Base-by-base conservation (phyloP, 1,284 basidiomycete genomes). In the Fomes fomentarius region DNA sequence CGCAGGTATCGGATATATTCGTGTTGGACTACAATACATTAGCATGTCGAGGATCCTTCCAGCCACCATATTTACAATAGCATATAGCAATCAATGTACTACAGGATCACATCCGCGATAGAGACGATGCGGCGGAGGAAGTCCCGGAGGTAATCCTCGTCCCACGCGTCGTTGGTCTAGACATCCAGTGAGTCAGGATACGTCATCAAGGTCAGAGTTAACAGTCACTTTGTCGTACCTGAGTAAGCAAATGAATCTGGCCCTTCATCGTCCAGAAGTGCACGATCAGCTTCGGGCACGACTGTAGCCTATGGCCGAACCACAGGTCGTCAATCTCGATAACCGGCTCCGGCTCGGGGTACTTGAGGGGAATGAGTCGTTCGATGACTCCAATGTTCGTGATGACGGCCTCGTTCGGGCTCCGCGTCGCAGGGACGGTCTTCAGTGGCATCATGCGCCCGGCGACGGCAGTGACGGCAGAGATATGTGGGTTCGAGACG, bases 401-500 rank as follows among this genome's bases (percentile, higher is more conserved):
- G 17, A 22, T 22, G 38, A 17, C 21, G 17, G 17, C 19, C 35
- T 38, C 35, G 35, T 38, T 38, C 8, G 35, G 35, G 19, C n/a
- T 38, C 12, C 15, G 38, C n/a, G 38, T 21, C 12, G 7, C 35
- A 6, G 38, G 38, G 7, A 22, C 38, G 17, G 38, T 40, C 38
- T 21, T 40, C 10, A 17, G 38, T 14, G 38, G 38, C 17, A 17
- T 40, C 17, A 40, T 17, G 38, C 38, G 38, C 19, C 17, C 38
- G 4, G 38, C 45, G 31, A 47, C 15, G 30, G 45, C 15, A 15
- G 45, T 47, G 45, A 47, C 21, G 25, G 22, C 30, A 21, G 45
- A 30, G 12, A 47, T 25, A n/a, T 47, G 45, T 6, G 45, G 45
- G 33, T 47, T 47, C n/a, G 28, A 14, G 30, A 33, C n/a, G 45